phyloP scores from a whole-genome alignment of 768 basidiomycete genomes.

The Agaricus blazei region DNA sequence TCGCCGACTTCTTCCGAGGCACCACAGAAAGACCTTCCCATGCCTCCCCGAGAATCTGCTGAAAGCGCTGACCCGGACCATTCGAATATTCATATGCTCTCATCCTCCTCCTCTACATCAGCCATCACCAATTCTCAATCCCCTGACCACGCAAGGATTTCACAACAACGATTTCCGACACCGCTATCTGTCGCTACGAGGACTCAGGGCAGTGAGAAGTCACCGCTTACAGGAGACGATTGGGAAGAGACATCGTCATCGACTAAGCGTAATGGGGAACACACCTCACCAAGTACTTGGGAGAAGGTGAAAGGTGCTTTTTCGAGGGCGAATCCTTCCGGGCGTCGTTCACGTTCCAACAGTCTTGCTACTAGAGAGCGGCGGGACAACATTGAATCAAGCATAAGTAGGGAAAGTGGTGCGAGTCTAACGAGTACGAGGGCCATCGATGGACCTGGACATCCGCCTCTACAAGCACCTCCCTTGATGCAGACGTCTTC shows the following conservation, averaged over 20 bases:
- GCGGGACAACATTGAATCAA: slow-evolving; percentile 67
- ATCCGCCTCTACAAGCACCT: slow-evolving; percentile 34
- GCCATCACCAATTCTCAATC: slow-evolving; percentile 11
- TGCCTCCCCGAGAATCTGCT: slow-evolving; percentile 48
- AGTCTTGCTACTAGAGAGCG: slow-evolving; percentile 65
- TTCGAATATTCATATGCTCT: slow-evolving; percentile 16
- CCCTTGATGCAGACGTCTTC: slow-evolving; percentile 56
- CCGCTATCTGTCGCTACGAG: slow-evolving; percentile 61
- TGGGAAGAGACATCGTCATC: slow-evolving; percentile 44
- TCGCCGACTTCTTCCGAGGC: slow-evolving; percentile 50
- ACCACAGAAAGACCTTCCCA: slow-evolving; percentile 37
- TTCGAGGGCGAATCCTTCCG: slow-evolving; percentile 58
- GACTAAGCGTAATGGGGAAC: slow-evolving; percentile 55
- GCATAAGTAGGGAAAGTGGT: slow-evolving; percentile 72
- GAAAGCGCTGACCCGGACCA: slow-evolving; percentile 59
- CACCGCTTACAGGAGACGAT: slow-evolving; percentile 46
- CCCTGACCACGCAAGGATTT: slow-evolving; percentile 40
- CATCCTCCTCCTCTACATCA: slow-evolving; percentile 39
- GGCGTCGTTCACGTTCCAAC: slow-evolving; percentile 76
- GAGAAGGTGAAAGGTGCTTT: slow-evolving; percentile 69
- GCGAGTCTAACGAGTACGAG: slow-evolving; percentile 62
- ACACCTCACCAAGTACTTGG: slow-evolving; percentile 56
- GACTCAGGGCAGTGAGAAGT: slow-evolving; percentile 50
- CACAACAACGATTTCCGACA: slow-evolving; percentile 52
- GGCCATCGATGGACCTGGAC: slow-evolving; percentile 27